Evolutionary conservation across 805 yeast species (phyloP).

Genomic region (Starmerella sp.): DNA sequence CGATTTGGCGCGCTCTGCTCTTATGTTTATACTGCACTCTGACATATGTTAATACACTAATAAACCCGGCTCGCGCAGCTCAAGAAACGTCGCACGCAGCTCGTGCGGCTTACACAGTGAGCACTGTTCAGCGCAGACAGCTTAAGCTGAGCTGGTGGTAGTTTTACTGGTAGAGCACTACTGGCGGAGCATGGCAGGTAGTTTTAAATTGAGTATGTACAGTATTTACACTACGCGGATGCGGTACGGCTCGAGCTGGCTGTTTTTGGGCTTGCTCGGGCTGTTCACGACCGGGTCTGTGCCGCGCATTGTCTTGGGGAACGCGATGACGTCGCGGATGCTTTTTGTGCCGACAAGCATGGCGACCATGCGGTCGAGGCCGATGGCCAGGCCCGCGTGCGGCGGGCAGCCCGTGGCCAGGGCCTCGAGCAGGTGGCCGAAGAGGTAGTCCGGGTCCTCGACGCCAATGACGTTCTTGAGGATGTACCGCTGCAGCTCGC

Average conservation of each 20-base stretch:
- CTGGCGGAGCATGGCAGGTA: neutral
- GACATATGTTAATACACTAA: too few relatives aligned
- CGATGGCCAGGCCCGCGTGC: conserved; percentile 94
- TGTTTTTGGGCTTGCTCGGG: conserved; percentile 51
- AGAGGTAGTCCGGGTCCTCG: conserved; percentile 44
- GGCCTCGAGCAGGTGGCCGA: conserved; percentile 78
- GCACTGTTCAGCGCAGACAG: too few relatives aligned
- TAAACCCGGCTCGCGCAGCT: too few relatives aligned
- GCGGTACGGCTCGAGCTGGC: conserved; percentile 45
- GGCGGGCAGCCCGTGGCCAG: conserved; percentile 93
- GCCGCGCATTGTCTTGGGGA: conserved; percentile 88
- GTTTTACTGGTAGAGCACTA: neutral
- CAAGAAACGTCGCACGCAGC: too few relatives aligned
- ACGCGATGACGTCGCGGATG: conserved; percentile 88
- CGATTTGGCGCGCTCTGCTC: too few relatives aligned
- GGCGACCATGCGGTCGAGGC: conserved; percentile 87
- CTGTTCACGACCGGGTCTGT: conserved; percentile 77
- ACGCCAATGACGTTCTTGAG: conserved; percentile 56
- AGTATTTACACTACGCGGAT: conserved; percentile 23
- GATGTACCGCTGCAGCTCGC: conserved; percentile 61
- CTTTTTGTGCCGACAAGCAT: conserved; percentile 69
- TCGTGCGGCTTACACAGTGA: too few relatives aligned
- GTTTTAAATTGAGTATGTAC: conserved; percentile 4
- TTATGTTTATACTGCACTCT: too few relatives aligned
- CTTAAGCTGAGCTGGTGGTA: too few relatives aligned